Conservation (phyloP, 2,329 filamentous ascomycete species). For the Alternaria burnsii region DNA sequence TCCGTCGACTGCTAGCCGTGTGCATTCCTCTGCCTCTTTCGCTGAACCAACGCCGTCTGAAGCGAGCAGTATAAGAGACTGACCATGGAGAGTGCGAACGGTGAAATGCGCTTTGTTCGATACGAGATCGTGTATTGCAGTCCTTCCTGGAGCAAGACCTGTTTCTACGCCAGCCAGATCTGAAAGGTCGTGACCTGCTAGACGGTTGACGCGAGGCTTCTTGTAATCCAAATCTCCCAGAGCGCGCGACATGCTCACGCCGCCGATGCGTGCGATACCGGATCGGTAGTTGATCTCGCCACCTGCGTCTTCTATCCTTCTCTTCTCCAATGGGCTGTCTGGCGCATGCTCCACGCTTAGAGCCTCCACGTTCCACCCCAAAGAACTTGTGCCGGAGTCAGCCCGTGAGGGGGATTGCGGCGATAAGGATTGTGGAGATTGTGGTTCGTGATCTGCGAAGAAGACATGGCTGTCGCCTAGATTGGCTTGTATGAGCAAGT, state of each 20-base stretch:
- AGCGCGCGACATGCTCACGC: conserved; percentile 36
- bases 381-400: conserved; percentile 12
- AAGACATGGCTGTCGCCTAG: conserved; percentile 35
- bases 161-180: conserved; percentile 36
- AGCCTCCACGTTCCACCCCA: conserved; percentile 28
- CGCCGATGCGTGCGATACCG: conserved; percentile 33
- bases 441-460: conserved; percentile 24
- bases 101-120: conserved; percentile 36
- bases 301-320: conserved; percentile 33
- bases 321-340: conserved; percentile 29
- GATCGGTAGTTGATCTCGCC: conserved; percentile 34
- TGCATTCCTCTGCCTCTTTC: conserved; percentile 26
- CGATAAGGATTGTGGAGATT: conserved; percentile 10
- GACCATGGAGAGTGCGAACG: conserved; percentile 24
- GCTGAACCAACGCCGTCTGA: conserved; percentile 35
- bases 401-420: conserved; percentile 7
- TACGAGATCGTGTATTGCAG: conserved; percentile 30
- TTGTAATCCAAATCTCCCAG: conserved; percentile 36
- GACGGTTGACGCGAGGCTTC: conserved; percentile 33
- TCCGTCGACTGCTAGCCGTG: conserved; percentile 25
- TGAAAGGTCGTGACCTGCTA: conserved; percentile 35
- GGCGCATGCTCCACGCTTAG: conserved; percentile 32
- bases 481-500: conserved; percentile 32
- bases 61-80: conserved; percentile 30
- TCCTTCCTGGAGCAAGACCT: conserved; percentile 33